Conservation (phyloP, 768 basidiomycete species). For the Mycena sanguinolenta region DNA sequence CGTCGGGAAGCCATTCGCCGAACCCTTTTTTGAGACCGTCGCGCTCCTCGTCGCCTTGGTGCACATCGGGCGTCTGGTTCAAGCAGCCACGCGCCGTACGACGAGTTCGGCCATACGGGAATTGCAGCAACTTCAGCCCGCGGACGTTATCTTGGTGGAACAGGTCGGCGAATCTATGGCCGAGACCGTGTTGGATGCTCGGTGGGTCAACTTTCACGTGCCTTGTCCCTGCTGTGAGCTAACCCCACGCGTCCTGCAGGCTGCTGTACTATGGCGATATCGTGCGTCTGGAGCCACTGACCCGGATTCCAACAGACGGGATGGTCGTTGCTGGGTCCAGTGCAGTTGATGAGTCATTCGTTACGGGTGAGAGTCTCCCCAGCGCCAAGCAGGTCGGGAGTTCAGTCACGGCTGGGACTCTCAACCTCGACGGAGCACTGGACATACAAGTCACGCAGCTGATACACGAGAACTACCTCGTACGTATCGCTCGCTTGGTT, state of each 20-base stretch:
- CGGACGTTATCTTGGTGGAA: slow-evolving; percentile 47
- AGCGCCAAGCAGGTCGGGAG: slow-evolving; percentile 50
- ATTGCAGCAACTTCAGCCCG: slow-evolving; percentile 50
- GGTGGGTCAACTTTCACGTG: slow-evolving; percentile 8
- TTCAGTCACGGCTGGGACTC: slow-evolving; percentile 54
- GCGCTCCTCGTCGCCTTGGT: slow-evolving; percentile 58
- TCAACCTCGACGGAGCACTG: slow-evolving; percentile 50
- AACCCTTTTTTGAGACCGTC: slow-evolving; percentile 58
- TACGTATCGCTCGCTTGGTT: slow-evolving; percentile 52
- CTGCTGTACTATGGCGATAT: slow-evolving; percentile 54
- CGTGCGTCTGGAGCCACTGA: slow-evolving; percentile 50
- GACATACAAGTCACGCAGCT: slow-evolving; percentile 51
- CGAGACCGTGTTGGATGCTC: slow-evolving; percentile 25
- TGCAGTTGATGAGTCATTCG: slow-evolving; percentile 57
- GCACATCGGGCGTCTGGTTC: slow-evolving; percentile 54
- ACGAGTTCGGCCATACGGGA: slow-evolving; percentile 49
- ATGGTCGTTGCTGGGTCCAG: slow-evolving; percentile 49
- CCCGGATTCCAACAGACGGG: slow-evolving; percentile 56
- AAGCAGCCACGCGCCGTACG: slow-evolving; percentile 52
- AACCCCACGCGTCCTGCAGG: slow-evolving; percentile 20
- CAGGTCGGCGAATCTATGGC: slow-evolving; percentile 20
- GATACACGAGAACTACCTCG: slow-evolving; percentile 57
- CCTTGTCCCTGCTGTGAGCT: not conserved
- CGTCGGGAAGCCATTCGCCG: slow-evolving; percentile 45
- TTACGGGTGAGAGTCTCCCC: slow-evolving; percentile 58